phyloP scores from a whole-genome alignment of 208 protist species.

The Trichomonas tenax region DNA sequence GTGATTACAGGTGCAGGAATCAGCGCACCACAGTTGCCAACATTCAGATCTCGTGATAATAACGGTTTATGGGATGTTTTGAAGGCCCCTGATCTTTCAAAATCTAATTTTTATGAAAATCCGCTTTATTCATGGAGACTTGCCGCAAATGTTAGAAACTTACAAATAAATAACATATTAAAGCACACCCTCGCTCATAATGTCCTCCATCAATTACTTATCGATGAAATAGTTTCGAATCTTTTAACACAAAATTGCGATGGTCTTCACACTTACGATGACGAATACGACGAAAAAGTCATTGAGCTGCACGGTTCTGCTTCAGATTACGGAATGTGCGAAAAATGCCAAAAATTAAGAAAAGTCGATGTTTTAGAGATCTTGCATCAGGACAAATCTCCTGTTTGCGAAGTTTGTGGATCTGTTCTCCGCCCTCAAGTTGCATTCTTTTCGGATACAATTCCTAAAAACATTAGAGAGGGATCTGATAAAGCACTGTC shows the following conservation, averaged over 20 bases:
- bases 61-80: slow-evolving; percentile 3
- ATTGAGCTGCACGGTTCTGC: neutral
- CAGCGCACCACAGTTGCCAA: neutral
- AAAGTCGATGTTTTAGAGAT: neutral
- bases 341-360: neutral
- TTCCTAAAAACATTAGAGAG: neutral
- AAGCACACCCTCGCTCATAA: neutral
- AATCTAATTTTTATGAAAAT: neutral
- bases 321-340: neutral
- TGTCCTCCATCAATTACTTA: neutral
- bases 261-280: neutral
- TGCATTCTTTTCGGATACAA: neutral
- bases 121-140: neutral
- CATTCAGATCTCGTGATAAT: neutral
- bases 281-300: neutral
- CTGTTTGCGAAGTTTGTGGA: neutral
- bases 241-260: neutral
- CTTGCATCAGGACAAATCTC: neutral
- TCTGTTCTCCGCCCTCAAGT: neutral
- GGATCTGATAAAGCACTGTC: neutral
- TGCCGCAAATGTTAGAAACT: neutral
- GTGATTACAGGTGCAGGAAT: neutral
- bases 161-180: neutral
- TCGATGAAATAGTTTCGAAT: neutral
- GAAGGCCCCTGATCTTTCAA: neutral